A percentile compares a stretch with the other conserved stretches of the same genome.
These are phyloP conservation scores for Hamamelis virginiana DNA, from an alignment of 164 flowering plant genomes.

Conservation along the genomic window DNA sequence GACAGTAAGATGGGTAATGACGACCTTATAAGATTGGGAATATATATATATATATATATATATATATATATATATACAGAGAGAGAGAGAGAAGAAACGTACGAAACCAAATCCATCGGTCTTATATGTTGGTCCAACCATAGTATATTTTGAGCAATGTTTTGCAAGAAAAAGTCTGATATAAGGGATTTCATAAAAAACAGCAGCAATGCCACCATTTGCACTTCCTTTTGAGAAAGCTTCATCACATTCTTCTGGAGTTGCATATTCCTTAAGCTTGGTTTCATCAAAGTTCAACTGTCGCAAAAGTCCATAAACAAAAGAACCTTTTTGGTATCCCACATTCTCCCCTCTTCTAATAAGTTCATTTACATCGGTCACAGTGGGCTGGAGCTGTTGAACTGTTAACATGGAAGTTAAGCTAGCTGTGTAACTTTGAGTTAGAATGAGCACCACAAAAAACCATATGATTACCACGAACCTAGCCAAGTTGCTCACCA, in stretches of 20 bases:
- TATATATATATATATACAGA: too few species aligned
- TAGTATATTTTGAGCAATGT: slow-evolving; percentile 33
- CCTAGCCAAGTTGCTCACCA: slow-evolving; percentile 40
- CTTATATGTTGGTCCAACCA: slow-evolving; percentile 24
- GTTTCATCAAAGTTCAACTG: slow-evolving; percentile 19
- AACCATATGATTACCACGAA: slow-evolving; percentile 51
- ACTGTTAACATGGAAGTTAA: slow-evolving; percentile 44
- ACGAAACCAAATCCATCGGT: slow-evolving; percentile 51
- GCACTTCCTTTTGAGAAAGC: slow-evolving; percentile 32
- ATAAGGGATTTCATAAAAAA: slow-evolving; percentile 47
- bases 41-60: too few species aligned
- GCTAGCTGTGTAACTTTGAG: slow-evolving; percentile 51
- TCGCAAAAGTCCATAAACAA: slow-evolving; percentile 27
- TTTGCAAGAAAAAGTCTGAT: slow-evolving; percentile 32
- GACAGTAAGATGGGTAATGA: too few species aligned
- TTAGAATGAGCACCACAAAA: slow-evolving; percentile 48
- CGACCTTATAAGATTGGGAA: too few species aligned
- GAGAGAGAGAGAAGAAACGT: slow-evolving; percentile 11
- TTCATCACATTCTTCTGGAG: slow-evolving; percentile 25
- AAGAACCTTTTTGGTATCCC: slow-evolving; percentile 39
- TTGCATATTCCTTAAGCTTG: slow-evolving; percentile 19
- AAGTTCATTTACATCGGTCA: slow-evolving; percentile 31
- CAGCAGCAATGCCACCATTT: slow-evolving; percentile 42
- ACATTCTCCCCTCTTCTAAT: slow-evolving; percentile 28
- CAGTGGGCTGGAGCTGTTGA: slow-evolving; percentile 39